These are phyloP conservation scores for Fusarium falciforme DNA, from an alignment of 2,329 filamentous ascomycete genomes.

Conservation along the genomic window DNA sequence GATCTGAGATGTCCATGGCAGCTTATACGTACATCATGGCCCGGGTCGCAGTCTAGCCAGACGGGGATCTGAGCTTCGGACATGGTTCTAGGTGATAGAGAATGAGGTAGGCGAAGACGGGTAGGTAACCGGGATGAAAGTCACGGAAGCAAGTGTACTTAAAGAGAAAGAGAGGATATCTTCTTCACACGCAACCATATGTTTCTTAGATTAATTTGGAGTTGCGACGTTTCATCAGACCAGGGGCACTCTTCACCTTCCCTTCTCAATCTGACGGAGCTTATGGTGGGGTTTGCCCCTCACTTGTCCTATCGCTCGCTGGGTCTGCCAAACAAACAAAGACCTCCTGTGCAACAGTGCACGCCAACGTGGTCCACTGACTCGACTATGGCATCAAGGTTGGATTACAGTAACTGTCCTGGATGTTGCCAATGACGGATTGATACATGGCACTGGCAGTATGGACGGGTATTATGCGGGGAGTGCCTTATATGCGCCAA, in stretches of 20 bases:
- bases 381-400: background rate
- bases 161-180: background rate
- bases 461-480: background rate
- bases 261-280: slow-evolving; percentile 20
- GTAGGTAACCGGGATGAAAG: background rate
- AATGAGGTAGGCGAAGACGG: background rate
- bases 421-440: background rate
- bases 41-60: slow-evolving; percentile 72
- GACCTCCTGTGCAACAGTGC: background rate
- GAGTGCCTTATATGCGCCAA: slow-evolving; percentile 6
- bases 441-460: background rate
- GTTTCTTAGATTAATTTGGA: slow-evolving; percentile 26
- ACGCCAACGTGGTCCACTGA: slow-evolving; percentile 14
- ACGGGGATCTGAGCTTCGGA: slow-evolving; percentile 58
- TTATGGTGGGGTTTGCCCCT: slow-evolving; percentile 37
- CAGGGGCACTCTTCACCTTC: slow-evolving; percentile 8
- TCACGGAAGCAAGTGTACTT: background rate
- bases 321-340: background rate
- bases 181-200: background rate
- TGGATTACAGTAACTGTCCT: background rate
- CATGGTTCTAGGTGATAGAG: slow-evolving; percentile 28
- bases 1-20: slow-evolving; percentile 1
- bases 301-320: slow-evolving; percentile 19
- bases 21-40: slow-evolving; percentile 70
- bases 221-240: slow-evolving; percentile 32